phyloP scores from a whole-genome alignment of 306 rosid species.

The Citrullus mucosospermus region DNA sequence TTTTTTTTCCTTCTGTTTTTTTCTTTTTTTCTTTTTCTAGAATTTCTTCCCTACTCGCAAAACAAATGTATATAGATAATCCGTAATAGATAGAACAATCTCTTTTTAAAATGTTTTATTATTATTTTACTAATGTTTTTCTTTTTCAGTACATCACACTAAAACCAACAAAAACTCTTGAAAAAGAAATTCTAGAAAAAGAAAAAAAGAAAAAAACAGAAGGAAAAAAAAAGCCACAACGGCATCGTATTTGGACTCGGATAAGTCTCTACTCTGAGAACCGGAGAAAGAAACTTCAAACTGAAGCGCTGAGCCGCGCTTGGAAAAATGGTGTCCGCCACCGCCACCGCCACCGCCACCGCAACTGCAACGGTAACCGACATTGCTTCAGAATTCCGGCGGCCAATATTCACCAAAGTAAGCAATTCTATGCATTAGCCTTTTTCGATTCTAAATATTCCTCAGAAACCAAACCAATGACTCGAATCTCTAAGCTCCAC shows the following conservation, averaged over 20 bases:
- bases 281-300: neutral
- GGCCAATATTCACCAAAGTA: neutral
- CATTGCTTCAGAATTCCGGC: neutral
- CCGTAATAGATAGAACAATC: no score
- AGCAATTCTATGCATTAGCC: neutral
- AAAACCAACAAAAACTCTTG: no score
- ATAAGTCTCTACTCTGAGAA: neutral
- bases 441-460: neutral
- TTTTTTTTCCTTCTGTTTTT: no score
- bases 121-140: no score
- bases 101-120: no score
- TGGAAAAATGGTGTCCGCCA: constrained; percentile 1
- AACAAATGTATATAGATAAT: no score
- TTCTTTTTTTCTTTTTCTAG: no score
- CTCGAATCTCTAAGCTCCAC: neutral
- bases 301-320: neutral
- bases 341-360: neutral
- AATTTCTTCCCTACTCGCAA: no score
- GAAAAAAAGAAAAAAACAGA: no score
- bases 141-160: no score
- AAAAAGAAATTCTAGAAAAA: no score
- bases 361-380: neutral
- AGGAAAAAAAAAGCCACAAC: neutral
- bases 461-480: neutral
- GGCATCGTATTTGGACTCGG: neutral